Evolutionary conservation across 768 basidiomycete species (phyloP).

Genomic region (Mycena amicta): DNA sequence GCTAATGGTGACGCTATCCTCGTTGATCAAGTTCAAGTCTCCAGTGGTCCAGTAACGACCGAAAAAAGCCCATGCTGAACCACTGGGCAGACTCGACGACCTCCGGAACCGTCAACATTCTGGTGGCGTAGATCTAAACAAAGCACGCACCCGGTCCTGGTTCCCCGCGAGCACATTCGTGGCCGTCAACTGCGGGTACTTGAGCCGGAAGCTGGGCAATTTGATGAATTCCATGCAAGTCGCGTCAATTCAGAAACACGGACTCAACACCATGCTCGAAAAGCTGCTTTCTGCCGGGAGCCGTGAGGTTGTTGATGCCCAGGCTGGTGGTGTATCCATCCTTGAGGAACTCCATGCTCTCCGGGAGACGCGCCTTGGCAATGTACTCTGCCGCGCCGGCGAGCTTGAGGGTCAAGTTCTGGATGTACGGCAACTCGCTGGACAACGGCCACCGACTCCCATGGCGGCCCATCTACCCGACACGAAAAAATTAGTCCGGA

Average conservation of each 20-base stretch:
- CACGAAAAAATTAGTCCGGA: neutral
- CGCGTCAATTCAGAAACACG: constrained; percentile 12
- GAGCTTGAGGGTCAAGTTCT: constrained; percentile 36
- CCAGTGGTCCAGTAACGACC: constrained; percentile 33
- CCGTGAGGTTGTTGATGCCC: constrained; percentile 38
- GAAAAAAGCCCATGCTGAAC: constrained; percentile 41
- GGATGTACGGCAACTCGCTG: constrained; percentile 34
- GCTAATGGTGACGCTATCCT: constrained; percentile 37
- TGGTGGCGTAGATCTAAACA: neutral
- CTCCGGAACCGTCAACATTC: neutral
- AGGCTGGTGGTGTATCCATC: constrained; percentile 37
- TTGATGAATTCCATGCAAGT: neutral
- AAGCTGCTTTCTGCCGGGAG: constrained; percentile 38
- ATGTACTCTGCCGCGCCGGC: constrained; percentile 27
- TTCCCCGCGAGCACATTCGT: constrained; percentile 30
- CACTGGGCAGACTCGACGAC: constrained; percentile 45
- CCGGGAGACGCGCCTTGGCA: constrained; percentile 32
- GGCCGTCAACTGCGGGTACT: constrained; percentile 31
- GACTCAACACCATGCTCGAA: constrained; percentile 44
- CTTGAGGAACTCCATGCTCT: constrained; percentile 38
- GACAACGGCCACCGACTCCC: constrained; percentile 39
- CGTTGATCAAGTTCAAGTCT: constrained; percentile 32
- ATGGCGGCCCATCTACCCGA: constrained; percentile 41
- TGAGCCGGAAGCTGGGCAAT: constrained; percentile 29
- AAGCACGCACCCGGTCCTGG: constrained; percentile 32